These are phyloP conservation scores for Termitomyces sp. DNA, from an alignment of 768 basidiomycete genomes.

Conservation along the genomic window DNA sequence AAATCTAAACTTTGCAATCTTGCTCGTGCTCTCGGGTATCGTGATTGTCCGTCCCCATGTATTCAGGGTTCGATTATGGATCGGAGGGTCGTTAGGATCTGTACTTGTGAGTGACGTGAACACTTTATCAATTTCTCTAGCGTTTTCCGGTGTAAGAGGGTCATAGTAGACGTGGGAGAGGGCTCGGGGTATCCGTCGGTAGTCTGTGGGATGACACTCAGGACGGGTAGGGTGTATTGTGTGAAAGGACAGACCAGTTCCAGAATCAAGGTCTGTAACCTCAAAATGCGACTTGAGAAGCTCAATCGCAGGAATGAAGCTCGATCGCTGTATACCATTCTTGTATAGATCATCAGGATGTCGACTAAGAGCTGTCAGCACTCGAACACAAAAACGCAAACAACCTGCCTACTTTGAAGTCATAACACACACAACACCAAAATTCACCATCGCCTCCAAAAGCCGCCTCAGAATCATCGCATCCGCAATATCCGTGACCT, in stretches of 20 bases:
- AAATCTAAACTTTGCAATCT: conserved; percentile 85
- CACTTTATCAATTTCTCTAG: conserved; percentile 75
- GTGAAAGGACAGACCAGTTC: conserved; percentile 60
- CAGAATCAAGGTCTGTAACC: conserved; percentile 93
- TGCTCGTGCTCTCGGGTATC: conserved; percentile 77
- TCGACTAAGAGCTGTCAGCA: conserved; percentile 55
- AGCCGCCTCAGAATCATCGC: conserved; percentile 96
- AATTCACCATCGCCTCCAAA: conserved; percentile 79
- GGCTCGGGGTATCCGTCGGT: conserved; percentile 88
- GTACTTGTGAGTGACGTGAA: conserved; percentile 66
- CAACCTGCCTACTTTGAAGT: conserved; percentile 85
- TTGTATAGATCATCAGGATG: conserved; percentile 97
- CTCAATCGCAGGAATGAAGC: conserved; percentile 93
- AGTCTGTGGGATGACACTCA: conserved; percentile 61
- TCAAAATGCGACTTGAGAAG: conserved; percentile 84
- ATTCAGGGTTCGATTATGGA: conserved; percentile 59
- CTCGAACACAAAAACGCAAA: too few species aligned
- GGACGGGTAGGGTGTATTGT: conserved; percentile 1
- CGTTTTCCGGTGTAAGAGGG: conserved; percentile 66
- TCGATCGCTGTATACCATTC: conserved; percentile 95
- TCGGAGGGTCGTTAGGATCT: conserved; percentile 51
- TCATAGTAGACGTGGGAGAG: conserved; percentile 93
- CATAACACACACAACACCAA: conserved; percentile 92
- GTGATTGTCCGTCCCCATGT: conserved; percentile 89
- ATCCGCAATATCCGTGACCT: conserved; percentile 97